Base-by-base conservation (phyloP, 306 rosid species). In the Herpetospermum pedunculosum region DNA sequence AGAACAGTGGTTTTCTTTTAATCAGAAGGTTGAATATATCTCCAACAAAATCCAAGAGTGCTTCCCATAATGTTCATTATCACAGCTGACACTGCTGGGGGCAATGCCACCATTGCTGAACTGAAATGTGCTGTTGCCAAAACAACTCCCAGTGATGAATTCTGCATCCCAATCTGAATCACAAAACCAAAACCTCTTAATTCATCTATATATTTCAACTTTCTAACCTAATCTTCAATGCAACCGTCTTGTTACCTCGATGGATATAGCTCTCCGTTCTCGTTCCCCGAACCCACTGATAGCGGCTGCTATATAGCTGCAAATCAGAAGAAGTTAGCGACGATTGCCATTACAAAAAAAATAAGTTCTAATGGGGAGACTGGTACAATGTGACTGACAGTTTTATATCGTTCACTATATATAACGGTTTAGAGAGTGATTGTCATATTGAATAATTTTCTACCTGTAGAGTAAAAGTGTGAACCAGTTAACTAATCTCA, bases 61-160 rank as follows among this genome's bases (percentile, higher is more conserved):
- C 82, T 83, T 3, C 84, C 84, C 84, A 83, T 83, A 16, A 83
- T 74, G 57, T 83, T 83, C 87, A 83, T 83, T 30, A 83, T 34
- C 54, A 83, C 87, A 15, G 84, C 87, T 14, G 87, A 83, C 58
- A 83, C 41, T 12, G 82, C 87, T 3, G 87, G 63, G 0, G 82
- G 82, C 60, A 77, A 73, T 4, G 87, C 82, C 34, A 83, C 87
- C 80, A 77, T 77, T 15, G 80, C 64, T 6, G 87, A 83, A 8
- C 78, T 57, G 58, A 80, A 83, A 75, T 83, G 87, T 50, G 84
- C 55, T 28, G 74, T 72, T 25, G 87, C 84, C 50, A 83, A 77
- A 71, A 80, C 82, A 43, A 83, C 86, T 21, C 87, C 80, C 14
- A 77, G 30, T 8, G 84, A 80, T n/a, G 87, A 83, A 75, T 80